Base-by-base conservation (phyloP, 441 rosid species). In the Macaranga tanarius region DNA sequence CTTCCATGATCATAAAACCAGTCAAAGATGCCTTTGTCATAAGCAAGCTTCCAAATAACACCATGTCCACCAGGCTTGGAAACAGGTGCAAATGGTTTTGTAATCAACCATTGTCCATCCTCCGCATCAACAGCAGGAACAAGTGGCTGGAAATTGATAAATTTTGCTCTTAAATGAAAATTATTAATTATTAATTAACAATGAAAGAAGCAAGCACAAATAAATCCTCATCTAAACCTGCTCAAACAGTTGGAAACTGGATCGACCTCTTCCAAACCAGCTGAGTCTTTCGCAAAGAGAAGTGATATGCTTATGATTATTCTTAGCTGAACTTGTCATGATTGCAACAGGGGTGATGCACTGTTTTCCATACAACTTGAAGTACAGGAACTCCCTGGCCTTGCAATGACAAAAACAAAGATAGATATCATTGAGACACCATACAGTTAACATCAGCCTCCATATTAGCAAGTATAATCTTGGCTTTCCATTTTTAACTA, bases 21-120 rank as follows among this genome's bases (percentile, higher is more conserved):
- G 66, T 86, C 73, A 76, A 90, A 95, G 74, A 92, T 74, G 26
- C 99, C 99, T 79, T 87, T 89, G 85, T 92, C 96, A 71, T 86
- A 78, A 67, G 99, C 99, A 77, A 95, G 89, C 83, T 95, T 95
- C 99, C 99, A 95, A 77, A 95, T 88, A 34, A 85, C 97, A 73
- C 94, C 99, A 86, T 92, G 97, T 78, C 99, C 99, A 79, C 97
- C 97, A 38, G 97, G 99, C 82, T 92, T 92, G 82, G 93, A 92
- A 73, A 95, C 87, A 57, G 96, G 97, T 59, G 81, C 79, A 47
- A 88, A 92, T 23, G 97, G 94, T 80, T 85, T 84, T 69, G 79
- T 81, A 42, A 89, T 84, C 82, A 90, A 71, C 97, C 99, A 92
- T 79, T 86, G 92, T 55, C 97, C 99, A 82, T 92, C 91, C 80